Evolutionary conservation across 495 filamentous ascomycete genomes (phyloP).

Genomic region (Polyplosphaeria fusca): DNA sequence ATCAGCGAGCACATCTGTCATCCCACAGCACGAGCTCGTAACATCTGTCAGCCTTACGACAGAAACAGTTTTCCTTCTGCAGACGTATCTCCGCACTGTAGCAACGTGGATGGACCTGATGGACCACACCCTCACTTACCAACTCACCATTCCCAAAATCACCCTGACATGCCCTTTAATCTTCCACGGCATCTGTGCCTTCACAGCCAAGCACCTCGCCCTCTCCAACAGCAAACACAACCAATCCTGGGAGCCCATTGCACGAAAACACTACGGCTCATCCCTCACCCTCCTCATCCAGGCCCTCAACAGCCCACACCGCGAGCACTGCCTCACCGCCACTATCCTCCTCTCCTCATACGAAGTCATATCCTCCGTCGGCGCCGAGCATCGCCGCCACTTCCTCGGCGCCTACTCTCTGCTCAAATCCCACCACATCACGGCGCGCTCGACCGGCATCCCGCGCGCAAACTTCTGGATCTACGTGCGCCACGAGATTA

Average conservation of each 20-base stretch:
- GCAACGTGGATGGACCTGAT: conserved; percentile 36
- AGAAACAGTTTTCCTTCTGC: conserved; percentile 26
- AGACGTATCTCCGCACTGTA: conserved; percentile 23
- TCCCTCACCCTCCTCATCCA: conserved; percentile 23
- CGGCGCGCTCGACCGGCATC: conserved; percentile 19
- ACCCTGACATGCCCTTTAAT: conserved; percentile 23
- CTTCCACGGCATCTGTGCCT: conserved; percentile 30
- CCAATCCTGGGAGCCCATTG: conserved; percentile 21
- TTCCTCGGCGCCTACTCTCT: conserved; percentile 25
- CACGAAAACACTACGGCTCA: conserved; percentile 30
- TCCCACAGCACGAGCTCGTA: neutral
- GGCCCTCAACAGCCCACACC: conserved; percentile 9
- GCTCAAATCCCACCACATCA: conserved; percentile 22
- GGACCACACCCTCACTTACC: conserved; percentile 27
- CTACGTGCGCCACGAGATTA: conserved; percentile 34
- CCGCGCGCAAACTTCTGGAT: conserved; percentile 35
- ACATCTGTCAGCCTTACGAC: conserved; percentile 10
- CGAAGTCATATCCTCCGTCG: conserved; percentile 28
- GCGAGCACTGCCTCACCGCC: conserved; percentile 27
- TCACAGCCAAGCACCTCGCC: conserved; percentile 32
- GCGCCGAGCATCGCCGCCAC: conserved; percentile 27
- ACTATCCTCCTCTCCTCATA: conserved; percentile 35
- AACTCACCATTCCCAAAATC: conserved; percentile 22
- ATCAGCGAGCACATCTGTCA: neutral
- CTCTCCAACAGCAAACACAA: conserved; percentile 5